These are phyloP conservation scores for Hydrangea macrophylla DNA, from an alignment of 148 eudicot species.

Conservation along the genomic window DNA sequence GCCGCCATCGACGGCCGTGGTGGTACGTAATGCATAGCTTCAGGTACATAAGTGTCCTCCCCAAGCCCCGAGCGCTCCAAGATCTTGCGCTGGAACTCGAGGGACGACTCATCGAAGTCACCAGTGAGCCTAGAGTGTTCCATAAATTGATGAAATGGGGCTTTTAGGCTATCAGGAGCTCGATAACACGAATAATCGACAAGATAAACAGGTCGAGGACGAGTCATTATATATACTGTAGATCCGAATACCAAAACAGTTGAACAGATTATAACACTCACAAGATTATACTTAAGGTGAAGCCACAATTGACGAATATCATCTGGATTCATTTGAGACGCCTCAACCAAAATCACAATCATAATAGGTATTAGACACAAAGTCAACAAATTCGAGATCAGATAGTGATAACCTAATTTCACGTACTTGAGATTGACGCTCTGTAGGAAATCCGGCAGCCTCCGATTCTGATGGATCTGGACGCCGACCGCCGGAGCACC, in stretches of 20 bases:
- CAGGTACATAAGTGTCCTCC: slow-evolving; percentile 24
- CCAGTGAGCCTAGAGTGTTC: slow-evolving; percentile 19
- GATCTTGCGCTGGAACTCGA: slow-evolving; percentile 32
- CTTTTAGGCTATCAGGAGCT: slow-evolving; percentile 12
- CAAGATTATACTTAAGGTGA: slow-evolving; percentile 21
- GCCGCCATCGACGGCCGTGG: slow-evolving; percentile 26
- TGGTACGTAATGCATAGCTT: slow-evolving; percentile 22
- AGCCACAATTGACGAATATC: slow-evolving; percentile 13
- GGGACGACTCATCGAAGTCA: slow-evolving; percentile 22
- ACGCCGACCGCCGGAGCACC: neutral
- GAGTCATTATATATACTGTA: slow-evolving; percentile 14
- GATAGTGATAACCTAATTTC: slow-evolving; percentile 17
- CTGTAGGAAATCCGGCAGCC: slow-evolving; percentile 20
- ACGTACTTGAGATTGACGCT: slow-evolving; percentile 20
- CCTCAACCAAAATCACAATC: neutral
- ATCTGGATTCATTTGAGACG: slow-evolving; percentile 8
- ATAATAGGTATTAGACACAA: slow-evolving; percentile 12
- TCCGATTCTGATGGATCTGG: slow-evolving; percentile 32
- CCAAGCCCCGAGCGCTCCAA: slow-evolving; percentile 24
- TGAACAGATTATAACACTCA: slow-evolving; percentile 9
- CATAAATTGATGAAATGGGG: slow-evolving; percentile 12
- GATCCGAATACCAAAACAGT: slow-evolving; percentile 8
- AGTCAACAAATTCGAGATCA: slow-evolving; percentile 15
- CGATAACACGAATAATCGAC: slow-evolving; percentile 23
- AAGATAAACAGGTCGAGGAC: slow-evolving; percentile 19